Evolutionary conservation across 176 grass and related monocot species (phyloP), one percentile per base, ranked within the genome.

Genomic region (Raddia distichophylla): DNA sequence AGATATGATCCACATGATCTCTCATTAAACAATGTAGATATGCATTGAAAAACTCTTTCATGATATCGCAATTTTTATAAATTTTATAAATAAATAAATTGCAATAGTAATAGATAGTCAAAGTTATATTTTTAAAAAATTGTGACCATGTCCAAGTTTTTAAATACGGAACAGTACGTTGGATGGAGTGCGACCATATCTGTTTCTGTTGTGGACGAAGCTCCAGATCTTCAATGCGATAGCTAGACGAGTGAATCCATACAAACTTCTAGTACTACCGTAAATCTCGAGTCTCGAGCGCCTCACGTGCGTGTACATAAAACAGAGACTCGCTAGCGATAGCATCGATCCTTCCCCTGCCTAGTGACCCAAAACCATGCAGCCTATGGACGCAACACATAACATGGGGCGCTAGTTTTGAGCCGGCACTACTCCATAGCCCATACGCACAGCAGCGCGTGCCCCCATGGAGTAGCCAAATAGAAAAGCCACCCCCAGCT

Each of bases 391-490:
- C 27, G 75, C 75, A 47, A 84, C 82, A 76, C 55, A 18, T 35
- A 75, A 75, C 78, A 51, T 81, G 85, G 85, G 78, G 19, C 33
- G 37, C 40, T 22, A 32, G 33, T 58, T 51, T 69, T 50, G 73
- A 80, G 20, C 35, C 48, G 19, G 27, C 53, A 9, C 15, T 13
- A 6, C 57, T 20, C 74, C 64, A 52, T 44, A 49, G 44, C 59
- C 17, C 65, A 66, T 51, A 22, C 35, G 50, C 64, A 16, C 3
- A 17, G 43, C 76, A 8, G 9, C 10, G 42, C 63, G 8, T 8
- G 18, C 52, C 6, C 7, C 2, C 7, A 8, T 22, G 32, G 10
- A 46, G 16, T 8, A 46, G 43, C 50, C 63, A 53, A 51, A 82
- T 50, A 81, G 57, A 81, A 80, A 40, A 27, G 8, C 14, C n/a